These are phyloP conservation scores for Ganoderma lucidum DNA, from an alignment of 1,284 basidiomycete species.

Conservation along the genomic window DNA sequence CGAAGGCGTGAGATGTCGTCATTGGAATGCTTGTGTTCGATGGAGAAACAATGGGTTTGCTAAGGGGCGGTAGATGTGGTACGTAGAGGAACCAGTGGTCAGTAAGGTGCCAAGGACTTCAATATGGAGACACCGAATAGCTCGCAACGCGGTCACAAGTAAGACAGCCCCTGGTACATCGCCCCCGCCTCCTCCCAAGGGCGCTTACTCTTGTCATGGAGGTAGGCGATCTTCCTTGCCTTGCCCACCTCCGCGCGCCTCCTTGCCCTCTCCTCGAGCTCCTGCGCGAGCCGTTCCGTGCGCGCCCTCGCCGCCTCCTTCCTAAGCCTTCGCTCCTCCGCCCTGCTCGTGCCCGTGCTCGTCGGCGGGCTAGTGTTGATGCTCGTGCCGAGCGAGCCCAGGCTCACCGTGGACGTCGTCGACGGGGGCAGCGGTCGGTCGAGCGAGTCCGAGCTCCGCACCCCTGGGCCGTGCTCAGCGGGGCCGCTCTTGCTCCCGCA, in stretches of 20 bases:
- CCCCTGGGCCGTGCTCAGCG: not conserved
- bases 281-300: conserved; percentile 51
- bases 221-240: conserved; percentile 20
- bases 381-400: not conserved
- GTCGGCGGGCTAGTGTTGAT: not conserved
- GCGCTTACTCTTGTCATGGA: conserved; percentile 14
- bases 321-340: conserved; percentile 54
- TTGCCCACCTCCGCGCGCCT: conserved; percentile 28
- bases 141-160: conserved; percentile 21
- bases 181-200: conserved; percentile 32
- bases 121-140: not conserved
- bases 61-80: no score
- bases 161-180: conserved; percentile 31
- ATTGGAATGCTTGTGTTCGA: no score
- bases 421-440: conserved; percentile 8
- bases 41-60: no score
- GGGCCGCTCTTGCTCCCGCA: not conserved
- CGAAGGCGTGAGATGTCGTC: not conserved
- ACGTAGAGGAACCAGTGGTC: no score
- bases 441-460: conserved; percentile 27
- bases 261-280: conserved; percentile 37
- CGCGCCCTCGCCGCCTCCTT: conserved; percentile 53
- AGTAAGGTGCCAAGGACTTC: no score
- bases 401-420: not conserved
- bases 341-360: conserved; percentile 43